phyloP scores from a whole-genome alignment of 805 yeast genomes.

The Saccharomycopsis capsularis region DNA sequence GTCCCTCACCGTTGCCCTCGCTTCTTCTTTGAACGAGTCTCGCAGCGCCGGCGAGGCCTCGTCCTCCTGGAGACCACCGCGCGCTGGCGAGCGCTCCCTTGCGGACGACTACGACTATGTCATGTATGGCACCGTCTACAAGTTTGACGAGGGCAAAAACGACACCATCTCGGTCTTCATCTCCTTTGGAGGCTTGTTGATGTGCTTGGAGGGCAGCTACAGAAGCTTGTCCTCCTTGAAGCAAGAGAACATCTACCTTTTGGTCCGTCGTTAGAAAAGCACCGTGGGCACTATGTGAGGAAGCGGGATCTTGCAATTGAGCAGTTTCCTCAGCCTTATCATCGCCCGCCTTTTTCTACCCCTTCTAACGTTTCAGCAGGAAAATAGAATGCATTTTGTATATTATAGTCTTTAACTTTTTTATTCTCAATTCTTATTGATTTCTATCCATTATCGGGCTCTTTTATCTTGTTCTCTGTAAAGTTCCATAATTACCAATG shows the following conservation, averaged over 20 bases:
- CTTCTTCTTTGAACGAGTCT: constrained; percentile 58
- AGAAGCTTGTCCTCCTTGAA: constrained; percentile 81
- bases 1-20: constrained; percentile 77
- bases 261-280: constrained; percentile 70
- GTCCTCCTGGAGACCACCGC: constrained; percentile 44
- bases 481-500: too few relatives aligned
- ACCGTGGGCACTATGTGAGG: too few relatives aligned
- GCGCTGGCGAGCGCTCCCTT: constrained; percentile 71
- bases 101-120: constrained; percentile 98
- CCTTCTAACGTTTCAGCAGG: too few relatives aligned
- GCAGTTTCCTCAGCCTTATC: too few relatives aligned
- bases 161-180: constrained; percentile 81
- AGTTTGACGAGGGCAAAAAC: constrained; percentile 74
- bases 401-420: too few relatives aligned
- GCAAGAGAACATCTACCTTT: constrained; percentile 87
- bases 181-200: constrained; percentile 90
- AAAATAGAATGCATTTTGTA: too few relatives aligned
- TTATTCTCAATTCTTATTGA: too few relatives aligned
- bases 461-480: too few relatives aligned
- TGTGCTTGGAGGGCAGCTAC: constrained; percentile 93
- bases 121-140: constrained; percentile 96
- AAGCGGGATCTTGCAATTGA: too few relatives aligned
- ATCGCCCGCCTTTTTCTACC: too few relatives aligned
- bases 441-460: too few relatives aligned
- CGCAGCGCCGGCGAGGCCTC: constrained; percentile 43